Conservation (phyloP, 2,329 filamentous ascomycete species). For the Pyricularia sp. region DNA sequence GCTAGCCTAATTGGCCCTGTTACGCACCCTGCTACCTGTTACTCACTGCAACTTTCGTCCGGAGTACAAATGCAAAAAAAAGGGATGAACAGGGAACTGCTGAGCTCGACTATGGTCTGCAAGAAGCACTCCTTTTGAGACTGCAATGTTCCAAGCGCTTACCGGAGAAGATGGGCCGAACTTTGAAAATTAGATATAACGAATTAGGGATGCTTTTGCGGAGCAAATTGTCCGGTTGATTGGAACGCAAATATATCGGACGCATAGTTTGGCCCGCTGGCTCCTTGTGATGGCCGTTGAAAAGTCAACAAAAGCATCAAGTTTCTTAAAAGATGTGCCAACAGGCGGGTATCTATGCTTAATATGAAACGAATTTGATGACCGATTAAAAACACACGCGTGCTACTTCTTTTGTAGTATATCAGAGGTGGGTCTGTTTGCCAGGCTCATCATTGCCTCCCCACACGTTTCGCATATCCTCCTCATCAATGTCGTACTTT, state of each 20-base stretch:
- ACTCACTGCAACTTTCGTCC: no score
- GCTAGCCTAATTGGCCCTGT: no score
- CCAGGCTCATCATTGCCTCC: slow-evolving; percentile 4
- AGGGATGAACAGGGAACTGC: no score
- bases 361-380: background rate
- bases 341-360: background rate
- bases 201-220: no score
- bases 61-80: no score
- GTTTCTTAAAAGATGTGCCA: background rate
- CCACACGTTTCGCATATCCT: slow-evolving; percentile 12
- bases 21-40: no score
- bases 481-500: slow-evolving; percentile 9
- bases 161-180: no score
- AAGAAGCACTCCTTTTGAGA: no score
- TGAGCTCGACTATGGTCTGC: no score
- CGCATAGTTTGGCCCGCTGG: background rate
- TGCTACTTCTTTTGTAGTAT: background rate
- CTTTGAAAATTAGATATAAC: no score
- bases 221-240: no score
- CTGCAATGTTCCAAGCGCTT: no score
- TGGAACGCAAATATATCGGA: background rate
- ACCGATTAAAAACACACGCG: background rate
- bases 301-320: background rate
- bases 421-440: slow-evolving; percentile 2
- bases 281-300: background rate